Percentiles rank a stretch among this genome's conserved stretches.
These are phyloP conservation scores for Leccinum fibrillosum DNA, from an alignment of 768 basidiomycete genomes.

Conservation along the genomic window DNA sequence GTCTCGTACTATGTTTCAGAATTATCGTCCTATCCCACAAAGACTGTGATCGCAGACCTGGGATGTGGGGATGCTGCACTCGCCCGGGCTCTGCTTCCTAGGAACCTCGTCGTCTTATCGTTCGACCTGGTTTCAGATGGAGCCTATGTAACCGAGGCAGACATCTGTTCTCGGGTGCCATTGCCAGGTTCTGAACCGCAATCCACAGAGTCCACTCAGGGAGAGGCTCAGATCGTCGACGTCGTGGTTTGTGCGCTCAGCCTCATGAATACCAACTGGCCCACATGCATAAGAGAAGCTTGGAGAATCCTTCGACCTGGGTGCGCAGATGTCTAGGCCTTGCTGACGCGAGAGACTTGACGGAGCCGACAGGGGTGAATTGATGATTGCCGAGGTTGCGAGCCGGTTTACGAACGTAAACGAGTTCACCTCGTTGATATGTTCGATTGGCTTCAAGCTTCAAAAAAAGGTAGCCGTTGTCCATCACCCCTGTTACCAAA, in stretches of 20 bases:
- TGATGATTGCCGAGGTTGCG: conserved; percentile 87
- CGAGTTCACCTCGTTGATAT: conserved; percentile 62
- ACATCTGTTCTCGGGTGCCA: conserved; percentile 77
- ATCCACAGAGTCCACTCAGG: conserved; percentile 38
- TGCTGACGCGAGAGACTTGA: conserved; percentile 9
- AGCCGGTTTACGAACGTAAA: conserved; percentile 73
- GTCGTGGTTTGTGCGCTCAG: conserved; percentile 92
- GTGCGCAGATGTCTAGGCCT: conserved; percentile 43
- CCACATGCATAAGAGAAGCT: conserved; percentile 83
- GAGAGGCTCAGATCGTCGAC: conserved; percentile 79
- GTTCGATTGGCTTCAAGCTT: conserved; percentile 70
- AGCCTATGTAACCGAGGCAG: conserved; percentile 82
- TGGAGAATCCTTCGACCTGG: conserved; percentile 82
- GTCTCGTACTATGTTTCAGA: conserved; percentile 73
- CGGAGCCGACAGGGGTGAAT: conserved; percentile 54
- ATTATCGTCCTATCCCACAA: conserved; percentile 60
- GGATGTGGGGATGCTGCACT: conserved; percentile 95
- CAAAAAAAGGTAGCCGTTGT: conserved; percentile 52
- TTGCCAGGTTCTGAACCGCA: conserved; percentile 73
- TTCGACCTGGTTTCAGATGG: conserved; percentile 79
- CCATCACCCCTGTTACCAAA: neutral
- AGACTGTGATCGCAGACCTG: conserved; percentile 83
- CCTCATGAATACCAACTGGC: conserved; percentile 97
- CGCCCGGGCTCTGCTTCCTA: conserved; percentile 67
- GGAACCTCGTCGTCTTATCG: conserved; percentile 67